These are phyloP conservation scores for Cladosporium austrohemisphaericum DNA, from an alignment of 2,329 filamentous ascomycete species.

Conservation along the genomic window DNA sequence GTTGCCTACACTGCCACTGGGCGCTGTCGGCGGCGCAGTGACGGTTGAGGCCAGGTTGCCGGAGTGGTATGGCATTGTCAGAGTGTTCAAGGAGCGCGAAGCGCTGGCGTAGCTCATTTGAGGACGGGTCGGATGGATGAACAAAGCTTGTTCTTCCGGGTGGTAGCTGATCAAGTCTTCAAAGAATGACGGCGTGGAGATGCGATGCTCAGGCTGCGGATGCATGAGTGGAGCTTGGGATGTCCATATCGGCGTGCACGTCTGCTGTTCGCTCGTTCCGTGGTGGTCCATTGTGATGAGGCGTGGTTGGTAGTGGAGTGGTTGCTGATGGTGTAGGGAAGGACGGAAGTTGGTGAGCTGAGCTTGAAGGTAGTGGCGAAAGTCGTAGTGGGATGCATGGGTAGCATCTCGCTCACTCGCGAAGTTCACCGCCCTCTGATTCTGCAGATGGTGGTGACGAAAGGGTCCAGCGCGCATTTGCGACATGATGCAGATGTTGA, in stretches of 20 bases:
- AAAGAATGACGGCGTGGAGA: too few relatives aligned
- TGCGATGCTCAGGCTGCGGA: not conserved
- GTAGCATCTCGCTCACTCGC: not conserved
- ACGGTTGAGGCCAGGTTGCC: not conserved
- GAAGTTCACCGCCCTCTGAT: not conserved
- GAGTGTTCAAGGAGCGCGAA: not conserved
- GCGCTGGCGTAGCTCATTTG: not conserved
- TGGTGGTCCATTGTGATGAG: not conserved
- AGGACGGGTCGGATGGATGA: not conserved
- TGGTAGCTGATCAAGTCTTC: too few relatives aligned
- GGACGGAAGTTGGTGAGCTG: constrained; percentile 1
- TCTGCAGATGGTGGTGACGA: not conserved
- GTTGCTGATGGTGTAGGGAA: not conserved
- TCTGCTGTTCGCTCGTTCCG: not conserved
- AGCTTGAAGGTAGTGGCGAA: not conserved
- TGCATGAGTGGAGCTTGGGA: not conserved
- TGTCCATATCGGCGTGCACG: not conserved
- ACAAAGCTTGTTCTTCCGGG: too few relatives aligned
- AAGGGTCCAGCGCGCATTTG: not conserved
- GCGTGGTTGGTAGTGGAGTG: not conserved
- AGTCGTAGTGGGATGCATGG: not conserved
- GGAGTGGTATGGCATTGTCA: not conserved
- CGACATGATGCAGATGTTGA: not conserved
- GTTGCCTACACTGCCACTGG: not conserved
- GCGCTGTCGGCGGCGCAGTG: not conserved